Base-by-base conservation (phyloP, 306 rosid genomes). In the Mimosa bimucronata region DNA sequence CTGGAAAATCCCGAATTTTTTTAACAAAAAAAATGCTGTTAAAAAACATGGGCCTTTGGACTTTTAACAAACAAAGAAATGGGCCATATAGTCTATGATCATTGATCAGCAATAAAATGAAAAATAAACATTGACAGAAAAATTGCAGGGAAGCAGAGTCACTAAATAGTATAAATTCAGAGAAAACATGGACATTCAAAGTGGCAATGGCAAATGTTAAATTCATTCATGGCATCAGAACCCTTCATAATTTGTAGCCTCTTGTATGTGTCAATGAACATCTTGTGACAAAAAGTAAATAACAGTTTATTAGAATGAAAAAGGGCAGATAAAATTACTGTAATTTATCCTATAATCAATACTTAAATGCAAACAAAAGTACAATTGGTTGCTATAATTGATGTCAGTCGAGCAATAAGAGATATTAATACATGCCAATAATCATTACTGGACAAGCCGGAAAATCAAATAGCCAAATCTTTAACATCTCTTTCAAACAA, bases 161-260 rank as follows among this genome's bases (percentile, higher is more conserved):
- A n/a, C n/a, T n/a, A n/a, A n/a, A n/a, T n/a, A n/a, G n/a, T n/a
- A n/a, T n/a, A n/a, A n/a, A n/a, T n/a, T n/a, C n/a, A n/a, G n/a
- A n/a, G n/a, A n/a, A n/a, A n/a, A n/a, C n/a, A n/a, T n/a, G n/a
- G n/a, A n/a, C n/a, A n/a, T n/a, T n/a, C n/a, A n/a, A n/a, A n/a
- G n/a, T n/a, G n/a, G n/a, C n/a, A n/a, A n/a, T n/a, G n/a, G n/a
- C n/a, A n/a, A n/a, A n/a, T n/a, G n/a, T n/a, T n/a, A n/a, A n/a
- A n/a, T n/a, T n/a, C n/a, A n/a, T n/a, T n/a, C n/a, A 94, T 94
- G 82, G 98, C 98, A 83, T 94, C 97, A n/a, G 97, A 91, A 57
- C 98, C 97, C 89, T 92, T 94, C 97, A 94, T 90, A 75, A 94
- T 94, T 86, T 94, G 91, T 83, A 94, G 89, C 83, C 91, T 92